Evolutionary conservation across 208 protist species (phyloP).

Genomic region (Crithidia mellificae): DNA sequence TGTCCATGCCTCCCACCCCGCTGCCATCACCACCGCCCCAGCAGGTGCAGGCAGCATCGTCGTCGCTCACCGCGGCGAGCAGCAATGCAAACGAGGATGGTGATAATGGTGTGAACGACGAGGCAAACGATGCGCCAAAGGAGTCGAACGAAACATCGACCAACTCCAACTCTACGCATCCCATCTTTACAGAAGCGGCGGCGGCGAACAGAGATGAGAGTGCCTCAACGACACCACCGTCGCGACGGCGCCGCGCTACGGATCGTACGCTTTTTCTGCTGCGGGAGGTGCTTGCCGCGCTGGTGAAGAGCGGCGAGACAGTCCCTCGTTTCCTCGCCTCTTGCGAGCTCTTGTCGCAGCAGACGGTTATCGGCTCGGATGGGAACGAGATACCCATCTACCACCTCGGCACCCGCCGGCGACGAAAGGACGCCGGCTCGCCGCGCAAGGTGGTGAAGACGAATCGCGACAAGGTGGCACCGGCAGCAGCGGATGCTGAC

Average conservation of each 20-base stretch:
- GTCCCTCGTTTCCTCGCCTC: constrained; percentile 81
- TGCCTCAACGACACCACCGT: background rate
- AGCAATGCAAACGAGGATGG: background rate
- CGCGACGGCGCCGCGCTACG: constrained; percentile 42
- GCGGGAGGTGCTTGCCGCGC: constrained; percentile 64
- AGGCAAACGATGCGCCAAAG: background rate
- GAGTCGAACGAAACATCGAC: no score
- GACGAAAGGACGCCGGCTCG: constrained; percentile 51
- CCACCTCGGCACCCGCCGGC: constrained; percentile 68
- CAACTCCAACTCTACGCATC: no score
- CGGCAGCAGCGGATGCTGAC: background rate
- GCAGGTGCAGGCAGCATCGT: background rate
- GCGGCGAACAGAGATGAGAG: background rate
- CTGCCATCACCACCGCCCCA: constrained; percentile 18
- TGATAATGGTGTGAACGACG: no score
- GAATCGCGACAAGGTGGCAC: constrained; percentile 44
- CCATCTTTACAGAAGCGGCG: no score
- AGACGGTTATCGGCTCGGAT: constrained; percentile 59
- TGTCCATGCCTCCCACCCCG: constrained; percentile 16
- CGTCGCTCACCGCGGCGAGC: background rate
- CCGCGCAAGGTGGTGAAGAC: constrained; percentile 50
- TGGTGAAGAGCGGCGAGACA: constrained; percentile 65
- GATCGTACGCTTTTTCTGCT: constrained; percentile 80
- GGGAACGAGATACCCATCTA: constrained; percentile 72
- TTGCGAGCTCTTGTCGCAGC: constrained; percentile 65